A percentile compares a stretch with the other conserved stretches of the same genome.
phyloP scores from a whole-genome alignment of 2,329 filamentous ascomycete genomes.

The Calonectria ilicicola region DNA sequence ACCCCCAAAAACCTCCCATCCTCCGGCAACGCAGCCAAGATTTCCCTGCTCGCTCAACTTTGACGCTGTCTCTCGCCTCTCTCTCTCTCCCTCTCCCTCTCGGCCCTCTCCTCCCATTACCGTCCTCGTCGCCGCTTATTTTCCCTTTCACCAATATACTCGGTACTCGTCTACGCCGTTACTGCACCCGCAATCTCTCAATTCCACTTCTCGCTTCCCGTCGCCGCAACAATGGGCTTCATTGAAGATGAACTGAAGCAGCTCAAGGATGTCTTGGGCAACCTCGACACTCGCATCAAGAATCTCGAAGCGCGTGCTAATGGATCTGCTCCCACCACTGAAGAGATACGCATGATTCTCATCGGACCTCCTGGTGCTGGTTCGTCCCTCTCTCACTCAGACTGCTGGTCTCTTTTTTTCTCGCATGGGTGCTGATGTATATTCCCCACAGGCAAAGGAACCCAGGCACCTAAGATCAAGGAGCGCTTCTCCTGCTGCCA shows the following conservation, averaged over 20 bases:
- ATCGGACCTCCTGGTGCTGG: slow-evolving; percentile 98
- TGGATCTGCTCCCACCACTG: slow-evolving; percentile 62
- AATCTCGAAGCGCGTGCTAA: slow-evolving; percentile 82
- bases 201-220: slow-evolving; percentile 28
- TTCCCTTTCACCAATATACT: slow-evolving; percentile 18
- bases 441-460: slow-evolving; percentile 85
- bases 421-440: slow-evolving; percentile 29
- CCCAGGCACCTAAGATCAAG: slow-evolving; percentile 97
- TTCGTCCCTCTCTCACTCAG: slow-evolving; percentile 59
- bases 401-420: not conserved
- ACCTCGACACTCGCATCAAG: slow-evolving; percentile 88
- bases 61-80: slow-evolving; percentile 38
- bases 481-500: slow-evolving; percentile 98
- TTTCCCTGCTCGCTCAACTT: slow-evolving; percentile 39
- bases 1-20: slow-evolving; percentile 44
- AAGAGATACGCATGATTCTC: slow-evolving; percentile 92
- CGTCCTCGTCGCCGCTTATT: slow-evolving; percentile 21
- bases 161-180: slow-evolving; percentile 29
- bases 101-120: slow-evolving; percentile 24
- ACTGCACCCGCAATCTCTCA: slow-evolving; percentile 27
- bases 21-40: slow-evolving; percentile 47
- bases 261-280: slow-evolving; percentile 85
- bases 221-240: slow-evolving; percentile 79
- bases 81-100: slow-evolving; percentile 22
- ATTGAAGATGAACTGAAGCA: slow-evolving; percentile 87